phyloP scores from a whole-genome alignment of 257 asterid genomes.

The Voacanga thouarsii region DNA sequence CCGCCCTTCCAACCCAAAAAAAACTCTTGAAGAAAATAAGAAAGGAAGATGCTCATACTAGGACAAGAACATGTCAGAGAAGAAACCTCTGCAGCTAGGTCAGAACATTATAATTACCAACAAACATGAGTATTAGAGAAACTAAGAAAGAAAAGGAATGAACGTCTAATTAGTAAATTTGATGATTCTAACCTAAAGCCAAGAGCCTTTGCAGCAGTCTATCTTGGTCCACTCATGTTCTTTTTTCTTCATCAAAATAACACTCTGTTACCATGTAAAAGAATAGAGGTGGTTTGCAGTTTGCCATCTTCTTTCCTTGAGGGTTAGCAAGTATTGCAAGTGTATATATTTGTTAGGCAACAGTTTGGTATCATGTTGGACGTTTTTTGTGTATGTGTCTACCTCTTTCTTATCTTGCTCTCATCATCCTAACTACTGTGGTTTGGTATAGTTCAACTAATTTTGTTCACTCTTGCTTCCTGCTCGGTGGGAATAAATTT shows the following conservation, averaged over 20 bases:
- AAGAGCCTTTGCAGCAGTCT: neutral
- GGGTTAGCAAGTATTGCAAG: neutral
- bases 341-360: neutral
- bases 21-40: neutral
- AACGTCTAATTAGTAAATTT: neutral
- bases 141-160: neutral
- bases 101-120: neutral
- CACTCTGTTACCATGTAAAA: neutral
- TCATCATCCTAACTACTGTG: neutral
- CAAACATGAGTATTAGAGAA: neutral
- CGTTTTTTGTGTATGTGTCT: neutral
- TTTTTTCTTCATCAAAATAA: neutral
- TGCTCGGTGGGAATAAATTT: neutral
- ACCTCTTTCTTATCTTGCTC: neutral
- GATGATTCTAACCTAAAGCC: neutral
- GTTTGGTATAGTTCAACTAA: neutral
- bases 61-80: neutral
- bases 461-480: neutral
- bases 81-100: neutral
- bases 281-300: neutral
- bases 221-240: neutral
- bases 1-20: neutral
- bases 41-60: neutral
- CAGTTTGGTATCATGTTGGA: neutral
- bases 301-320: neutral